Evolutionary conservation across 2,329 filamentous ascomycete genomes (phyloP), one percentile per base, ranked within the genome.

Genomic region (Dactylonectria macrodidyma): DNA sequence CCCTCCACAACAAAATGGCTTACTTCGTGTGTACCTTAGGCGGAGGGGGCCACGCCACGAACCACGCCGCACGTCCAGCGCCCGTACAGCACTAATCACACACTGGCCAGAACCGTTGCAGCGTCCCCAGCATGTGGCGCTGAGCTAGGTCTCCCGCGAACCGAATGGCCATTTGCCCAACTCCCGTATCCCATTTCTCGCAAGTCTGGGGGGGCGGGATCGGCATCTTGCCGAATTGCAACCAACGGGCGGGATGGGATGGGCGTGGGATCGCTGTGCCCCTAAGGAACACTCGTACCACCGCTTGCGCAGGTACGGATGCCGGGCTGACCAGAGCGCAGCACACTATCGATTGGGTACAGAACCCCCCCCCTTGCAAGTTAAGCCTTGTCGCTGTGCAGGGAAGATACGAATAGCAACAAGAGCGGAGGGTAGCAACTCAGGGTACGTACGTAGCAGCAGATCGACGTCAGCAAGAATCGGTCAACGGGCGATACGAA

Each of bases 231-330:
- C 63, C 63, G 63, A 61, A 34, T 33, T 60, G 26, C 41, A 46
- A 50, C 48, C 19, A 47, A 44, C 41, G 41, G 41, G 41, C 16
- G 16, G 41, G 38, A 44, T 48, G 59, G 50, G 59, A 62, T 62
- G 41, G 58, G 59, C 59, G 59, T 62, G 41, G 59, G 59, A 62
- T 62, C 59, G 59, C 30, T 38, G 4, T 56, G 19, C 59, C 59
- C 59, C 56, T 47, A 59, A 55, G 30, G 46, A 56, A 48, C 65
- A 66, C 73, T 73, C 71, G 67, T 64, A 70, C 72, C 66, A 73
- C 70, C 70, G 64, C 66, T 68, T 71, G 63, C 73, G 71, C 67
- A 75, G 73, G 67, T 75, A 74, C 71, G 67, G 73, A 64, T 70
- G 70, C 70, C 62, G 62, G 60, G 62, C 61, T 67, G 62, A 61